These are phyloP conservation scores for Neonectria punicea DNA, from an alignment of 2,329 filamentous ascomycete species.

Conservation along the genomic window DNA sequence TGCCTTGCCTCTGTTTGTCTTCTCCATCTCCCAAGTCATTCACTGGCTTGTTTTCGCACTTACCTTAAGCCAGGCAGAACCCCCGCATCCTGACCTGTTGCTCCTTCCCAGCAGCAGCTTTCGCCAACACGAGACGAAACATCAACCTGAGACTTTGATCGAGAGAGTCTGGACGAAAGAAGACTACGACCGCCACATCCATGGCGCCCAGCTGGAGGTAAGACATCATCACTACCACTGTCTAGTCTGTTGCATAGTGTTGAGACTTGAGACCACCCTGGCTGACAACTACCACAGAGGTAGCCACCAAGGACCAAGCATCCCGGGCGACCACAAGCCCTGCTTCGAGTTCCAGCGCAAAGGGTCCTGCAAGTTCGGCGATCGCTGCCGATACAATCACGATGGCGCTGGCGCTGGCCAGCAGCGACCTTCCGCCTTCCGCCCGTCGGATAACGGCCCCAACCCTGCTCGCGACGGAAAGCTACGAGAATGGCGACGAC, in stretches of 20 bases:
- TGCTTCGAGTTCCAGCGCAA: neutral
- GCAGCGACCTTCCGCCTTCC: neutral
- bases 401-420: neutral
- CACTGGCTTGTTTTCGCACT: neutral
- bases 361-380: neutral
- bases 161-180: neutral
- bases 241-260: too few species aligned
- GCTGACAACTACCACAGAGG: too few species aligned
- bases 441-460: neutral
- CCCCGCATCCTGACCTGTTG: neutral
- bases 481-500: slow-evolving; percentile 31
- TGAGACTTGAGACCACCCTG: too few species aligned
- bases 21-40: neutral
- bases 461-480: slow-evolving; percentile 26
- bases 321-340: neutral
- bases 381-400: neutral
- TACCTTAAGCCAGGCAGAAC: neutral
- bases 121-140: neutral
- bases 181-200: too few species aligned
- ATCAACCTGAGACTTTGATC: too few species aligned
- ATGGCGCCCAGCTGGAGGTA: neutral
- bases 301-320: neutral
- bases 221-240: neutral
- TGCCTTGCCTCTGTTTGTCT: neutral
- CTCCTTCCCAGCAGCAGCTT: neutral